Evolutionary conservation across 176 grass and related monocot genomes (phyloP).

Genomic region (Aegilops longissima): DNA sequence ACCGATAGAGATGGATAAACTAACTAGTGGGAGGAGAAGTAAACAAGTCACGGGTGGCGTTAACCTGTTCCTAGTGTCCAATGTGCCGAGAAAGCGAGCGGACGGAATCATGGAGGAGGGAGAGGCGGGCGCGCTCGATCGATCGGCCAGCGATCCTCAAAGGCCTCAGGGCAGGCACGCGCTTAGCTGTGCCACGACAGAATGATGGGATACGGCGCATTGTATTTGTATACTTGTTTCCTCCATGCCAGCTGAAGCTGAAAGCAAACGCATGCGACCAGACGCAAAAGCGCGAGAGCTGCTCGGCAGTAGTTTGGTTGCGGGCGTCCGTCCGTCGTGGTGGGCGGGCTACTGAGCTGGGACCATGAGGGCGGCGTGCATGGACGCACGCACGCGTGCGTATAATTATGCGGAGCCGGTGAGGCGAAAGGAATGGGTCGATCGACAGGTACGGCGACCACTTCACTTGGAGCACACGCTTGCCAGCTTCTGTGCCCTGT

Average conservation of each 20-base stretch:
- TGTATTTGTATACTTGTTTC: no score
- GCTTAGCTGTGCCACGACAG: constrained; percentile 14
- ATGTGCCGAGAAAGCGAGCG: not conserved
- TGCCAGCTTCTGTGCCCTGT: not conserved
- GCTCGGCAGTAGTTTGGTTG: no score
- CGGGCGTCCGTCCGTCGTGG: no score
- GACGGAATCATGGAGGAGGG: not conserved
- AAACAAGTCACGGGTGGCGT: not conserved
- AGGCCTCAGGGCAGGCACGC: not conserved
- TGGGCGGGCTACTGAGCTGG: not conserved
- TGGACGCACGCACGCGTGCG: not conserved
- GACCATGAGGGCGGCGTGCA: not conserved
- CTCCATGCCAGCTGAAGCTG: no score
- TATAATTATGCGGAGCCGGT: not conserved
- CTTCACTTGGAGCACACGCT: constrained; percentile 10
- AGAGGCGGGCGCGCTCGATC: not conserved
- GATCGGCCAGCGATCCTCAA: not conserved
- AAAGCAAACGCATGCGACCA: no score
- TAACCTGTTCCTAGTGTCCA: not conserved
- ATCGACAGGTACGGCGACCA: not conserved
- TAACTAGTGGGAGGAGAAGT: no score
- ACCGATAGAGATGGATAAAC: no score
- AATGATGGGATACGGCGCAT: not conserved
- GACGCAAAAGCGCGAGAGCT: no score
- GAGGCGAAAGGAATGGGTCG: not conserved